Evolutionary conservation across 352 stramenopile species (phyloP).

Genomic region (Phytophthora palmivora): DNA sequence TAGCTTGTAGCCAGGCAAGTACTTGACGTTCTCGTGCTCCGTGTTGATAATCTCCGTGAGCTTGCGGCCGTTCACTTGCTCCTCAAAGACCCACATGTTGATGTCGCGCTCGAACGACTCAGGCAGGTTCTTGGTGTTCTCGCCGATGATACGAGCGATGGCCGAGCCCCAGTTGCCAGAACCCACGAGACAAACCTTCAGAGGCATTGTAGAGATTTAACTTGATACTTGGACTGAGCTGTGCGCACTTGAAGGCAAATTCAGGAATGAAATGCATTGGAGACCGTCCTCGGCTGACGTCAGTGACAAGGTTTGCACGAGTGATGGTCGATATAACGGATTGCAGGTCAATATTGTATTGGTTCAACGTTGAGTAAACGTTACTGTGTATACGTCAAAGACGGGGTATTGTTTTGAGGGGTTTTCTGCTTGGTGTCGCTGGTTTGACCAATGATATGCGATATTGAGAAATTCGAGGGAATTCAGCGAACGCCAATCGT

Average conservation of each 20-base stretch:
- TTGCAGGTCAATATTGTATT: conserved; percentile 14
- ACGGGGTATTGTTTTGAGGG: conserved; percentile 22
- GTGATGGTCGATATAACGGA: conserved; percentile 15
- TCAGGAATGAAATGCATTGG: conserved; percentile 29
- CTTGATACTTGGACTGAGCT: background rate
- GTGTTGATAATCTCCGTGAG: conserved; percentile 97
- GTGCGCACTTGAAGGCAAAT: conserved; percentile 29
- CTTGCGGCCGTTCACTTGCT: conserved; percentile 88
- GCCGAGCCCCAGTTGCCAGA: conserved; percentile 87
- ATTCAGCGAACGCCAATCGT: background rate
- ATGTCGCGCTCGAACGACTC: conserved; percentile 90
- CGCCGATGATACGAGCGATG: conserved; percentile 85
- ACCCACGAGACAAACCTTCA: conserved; percentile 82
- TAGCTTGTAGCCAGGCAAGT: conserved; percentile 90
- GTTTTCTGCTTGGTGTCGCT: conserved; percentile 32
- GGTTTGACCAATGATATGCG: conserved; percentile 22
- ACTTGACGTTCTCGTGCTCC: conserved; percentile 98
- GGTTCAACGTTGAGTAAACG: conserved; percentile 17
- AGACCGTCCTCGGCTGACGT: conserved; percentile 25
- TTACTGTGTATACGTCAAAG: conserved; percentile 20
- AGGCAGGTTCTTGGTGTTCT: conserved; percentile 63
- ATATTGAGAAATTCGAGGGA: conserved; percentile 8
- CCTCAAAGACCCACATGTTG: conserved; percentile 98
- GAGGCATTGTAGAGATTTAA: conserved; percentile 36
- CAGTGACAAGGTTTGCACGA: conserved; percentile 6